These are phyloP conservation scores for Saprolegnia diclina DNA, from an alignment of 352 stramenopile genomes.

Conservation along the genomic window DNA sequence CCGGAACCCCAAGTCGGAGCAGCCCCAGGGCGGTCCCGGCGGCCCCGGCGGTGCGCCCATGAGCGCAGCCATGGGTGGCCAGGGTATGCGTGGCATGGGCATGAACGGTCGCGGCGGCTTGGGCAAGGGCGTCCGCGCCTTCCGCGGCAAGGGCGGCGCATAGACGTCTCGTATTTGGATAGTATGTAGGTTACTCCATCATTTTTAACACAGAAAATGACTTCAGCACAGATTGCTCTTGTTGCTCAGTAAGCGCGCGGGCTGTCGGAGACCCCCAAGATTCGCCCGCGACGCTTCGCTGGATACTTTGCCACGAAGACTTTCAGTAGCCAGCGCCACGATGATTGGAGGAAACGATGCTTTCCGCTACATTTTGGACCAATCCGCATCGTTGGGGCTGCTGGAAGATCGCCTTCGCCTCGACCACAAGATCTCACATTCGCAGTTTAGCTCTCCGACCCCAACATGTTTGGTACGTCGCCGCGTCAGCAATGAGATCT, in stretches of 20 bases:
- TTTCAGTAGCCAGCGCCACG: too few species aligned
- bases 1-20: slow-evolving; percentile 95
- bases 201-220: slow-evolving; percentile 13
- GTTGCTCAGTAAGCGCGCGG: too few species aligned
- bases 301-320: too few species aligned
- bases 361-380: too few species aligned
- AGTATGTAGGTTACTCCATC: slow-evolving; percentile 23
- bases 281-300: too few species aligned
- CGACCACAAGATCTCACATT: too few species aligned
- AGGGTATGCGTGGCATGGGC: slow-evolving; percentile 89
- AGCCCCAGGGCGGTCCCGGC: slow-evolving; percentile 63
- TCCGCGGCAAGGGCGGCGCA: slow-evolving; percentile 69
- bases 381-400: too few species aligned
- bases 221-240: not conserved
- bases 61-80: slow-evolving; percentile 87
- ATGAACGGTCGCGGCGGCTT: slow-evolving; percentile 57
- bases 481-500: not conserved
- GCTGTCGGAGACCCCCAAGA: too few species aligned
- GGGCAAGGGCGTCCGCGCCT: slow-evolving; percentile 69
- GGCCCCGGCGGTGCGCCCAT: slow-evolving; percentile 59
- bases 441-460: too few species aligned
- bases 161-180: slow-evolving; percentile 24
- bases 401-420: too few species aligned
- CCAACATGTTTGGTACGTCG: slow-evolving; percentile 21
- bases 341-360: too few species aligned